Conservation (phyloP, 1,139 yeast species). For the Yamadazyma friedrichii region DNA sequence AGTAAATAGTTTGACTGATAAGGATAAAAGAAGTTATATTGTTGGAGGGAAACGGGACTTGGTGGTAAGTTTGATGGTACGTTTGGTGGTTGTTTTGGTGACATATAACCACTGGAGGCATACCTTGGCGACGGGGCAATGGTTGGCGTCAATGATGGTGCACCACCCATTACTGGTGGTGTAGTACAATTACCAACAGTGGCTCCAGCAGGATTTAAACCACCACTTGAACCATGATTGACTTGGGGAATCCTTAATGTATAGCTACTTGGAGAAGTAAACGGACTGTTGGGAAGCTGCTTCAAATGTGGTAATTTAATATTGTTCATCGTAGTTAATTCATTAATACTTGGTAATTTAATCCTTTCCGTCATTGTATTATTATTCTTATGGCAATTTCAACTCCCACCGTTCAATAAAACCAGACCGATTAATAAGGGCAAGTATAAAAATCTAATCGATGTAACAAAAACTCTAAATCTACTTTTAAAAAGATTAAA, state of each 20-base stretch:
- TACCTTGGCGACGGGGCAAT: slow-evolving; percentile 16
- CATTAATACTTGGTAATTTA: slow-evolving; percentile 36
- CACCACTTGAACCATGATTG: slow-evolving; percentile 6
- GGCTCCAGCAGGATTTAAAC: background rate
- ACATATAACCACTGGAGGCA: slow-evolving; percentile 7
- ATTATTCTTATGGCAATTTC: too few species aligned
- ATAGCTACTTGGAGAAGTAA: background rate
- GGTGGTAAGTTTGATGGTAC: slow-evolving; percentile 1
- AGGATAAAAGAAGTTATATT: background rate
- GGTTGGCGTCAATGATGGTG: slow-evolving; percentile 4
- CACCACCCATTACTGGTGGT: too few species aligned
- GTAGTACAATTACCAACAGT: background rate
- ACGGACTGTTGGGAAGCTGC: background rate
- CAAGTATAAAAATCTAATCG: too few species aligned
- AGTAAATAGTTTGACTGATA: background rate
- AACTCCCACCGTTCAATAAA: too few species aligned
- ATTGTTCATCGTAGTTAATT: slow-evolving; percentile 23
- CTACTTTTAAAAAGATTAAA: too few species aligned
- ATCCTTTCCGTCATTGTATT: slow-evolving; percentile 14
- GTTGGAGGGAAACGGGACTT: slow-evolving; percentile 1
- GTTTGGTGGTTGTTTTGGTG: background rate
- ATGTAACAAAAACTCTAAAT: too few species aligned
- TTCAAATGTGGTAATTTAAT: slow-evolving; percentile 11
- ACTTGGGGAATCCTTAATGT: slow-evolving; percentile 1
- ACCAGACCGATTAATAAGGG: too few species aligned